A percentile compares a stretch with the other conserved stretches of the same genome.
phyloP scores from a whole-genome alignment of 805 yeast species.

The Metschnikowia matae region DNA sequence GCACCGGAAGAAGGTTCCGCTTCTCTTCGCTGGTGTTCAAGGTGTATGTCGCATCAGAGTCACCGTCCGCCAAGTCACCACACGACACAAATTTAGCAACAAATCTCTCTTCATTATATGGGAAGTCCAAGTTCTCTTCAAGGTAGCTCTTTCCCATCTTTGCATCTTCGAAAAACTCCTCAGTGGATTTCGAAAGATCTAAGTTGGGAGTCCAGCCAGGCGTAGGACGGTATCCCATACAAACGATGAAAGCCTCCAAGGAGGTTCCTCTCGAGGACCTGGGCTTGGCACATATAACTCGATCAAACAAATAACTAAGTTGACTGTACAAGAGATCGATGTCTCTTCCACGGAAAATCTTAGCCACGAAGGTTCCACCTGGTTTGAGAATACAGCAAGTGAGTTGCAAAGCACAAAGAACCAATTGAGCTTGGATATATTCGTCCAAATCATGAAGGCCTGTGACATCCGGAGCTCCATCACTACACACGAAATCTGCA shows the following conservation, averaged over 20 bases:
- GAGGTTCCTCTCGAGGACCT: constrained; percentile 94
- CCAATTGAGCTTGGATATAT: constrained; percentile 91
- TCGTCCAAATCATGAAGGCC: constrained; percentile 96
- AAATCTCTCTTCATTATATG: constrained; percentile 55
- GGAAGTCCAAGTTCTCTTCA: constrained; percentile 44
- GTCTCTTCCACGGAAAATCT: constrained; percentile 93
- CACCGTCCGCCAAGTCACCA: constrained; percentile 84
- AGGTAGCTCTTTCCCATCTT: constrained; percentile 53
- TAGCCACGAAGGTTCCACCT: constrained; percentile 93
- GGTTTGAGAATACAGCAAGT: constrained; percentile 85
- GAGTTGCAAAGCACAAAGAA: constrained; percentile 84
- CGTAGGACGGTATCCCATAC: constrained; percentile 82
- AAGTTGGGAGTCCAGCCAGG: constrained; percentile 75
- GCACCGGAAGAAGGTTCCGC: constrained; percentile 82
- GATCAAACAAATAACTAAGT: constrained; percentile 76
- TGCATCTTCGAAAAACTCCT: constrained; percentile 71
- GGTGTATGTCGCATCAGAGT: constrained; percentile 91
- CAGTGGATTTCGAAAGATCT: constrained; percentile 58
- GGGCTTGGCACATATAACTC: constrained; percentile 93
- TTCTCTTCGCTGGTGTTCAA: constrained; percentile 38
- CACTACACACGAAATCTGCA: constrained; percentile 94
- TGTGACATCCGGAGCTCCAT: constrained; percentile 98
- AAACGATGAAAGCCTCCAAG: constrained; percentile 88
- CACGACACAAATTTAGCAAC: constrained; percentile 95
- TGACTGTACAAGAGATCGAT: constrained; percentile 93